Conservation (phyloP, 2,329 filamentous ascomycete species). For the Orbilia javanica region DNA sequence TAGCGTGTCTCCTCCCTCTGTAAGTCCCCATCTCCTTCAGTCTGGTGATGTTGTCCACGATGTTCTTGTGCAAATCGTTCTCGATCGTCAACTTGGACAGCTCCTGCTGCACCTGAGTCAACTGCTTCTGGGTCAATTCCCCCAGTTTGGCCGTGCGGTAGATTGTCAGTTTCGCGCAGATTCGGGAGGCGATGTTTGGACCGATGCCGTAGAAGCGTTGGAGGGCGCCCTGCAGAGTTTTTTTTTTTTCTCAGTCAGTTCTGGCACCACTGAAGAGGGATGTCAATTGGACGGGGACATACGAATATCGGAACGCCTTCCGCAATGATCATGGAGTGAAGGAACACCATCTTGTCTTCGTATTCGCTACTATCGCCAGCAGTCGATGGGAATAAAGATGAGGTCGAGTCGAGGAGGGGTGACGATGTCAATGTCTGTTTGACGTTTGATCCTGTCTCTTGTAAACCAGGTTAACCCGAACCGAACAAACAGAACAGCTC, state of each 20-base stretch:
- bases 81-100: conserved; percentile 93
- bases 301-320: conserved; percentile 87
- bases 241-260: neutral
- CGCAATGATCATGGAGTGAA: conserved; percentile 86
- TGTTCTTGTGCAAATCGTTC: conserved; percentile 81
- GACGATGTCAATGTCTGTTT: neutral
- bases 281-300: conserved; percentile 64
- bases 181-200: conserved; percentile 74
- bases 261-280: conserved; percentile 8
- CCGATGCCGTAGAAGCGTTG: conserved; percentile 89
- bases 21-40: conserved; percentile 92
- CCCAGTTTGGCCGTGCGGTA: conserved; percentile 85
- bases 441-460: too few species aligned
- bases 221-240: conserved; percentile 74
- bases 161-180: conserved; percentile 91
- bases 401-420: neutral
- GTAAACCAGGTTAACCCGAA: too few species aligned
- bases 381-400: too few species aligned
- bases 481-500: too few species aligned
- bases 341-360: conserved; percentile 73
- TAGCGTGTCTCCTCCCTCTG: conserved; percentile 88
- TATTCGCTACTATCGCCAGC: neutral
- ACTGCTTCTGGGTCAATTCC: conserved; percentile 78
- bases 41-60: conserved; percentile 86
- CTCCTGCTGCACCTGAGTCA: conserved; percentile 85